Evolutionary conservation across 306 rosid species (phyloP).

Genomic region (Corylus americana): DNA sequence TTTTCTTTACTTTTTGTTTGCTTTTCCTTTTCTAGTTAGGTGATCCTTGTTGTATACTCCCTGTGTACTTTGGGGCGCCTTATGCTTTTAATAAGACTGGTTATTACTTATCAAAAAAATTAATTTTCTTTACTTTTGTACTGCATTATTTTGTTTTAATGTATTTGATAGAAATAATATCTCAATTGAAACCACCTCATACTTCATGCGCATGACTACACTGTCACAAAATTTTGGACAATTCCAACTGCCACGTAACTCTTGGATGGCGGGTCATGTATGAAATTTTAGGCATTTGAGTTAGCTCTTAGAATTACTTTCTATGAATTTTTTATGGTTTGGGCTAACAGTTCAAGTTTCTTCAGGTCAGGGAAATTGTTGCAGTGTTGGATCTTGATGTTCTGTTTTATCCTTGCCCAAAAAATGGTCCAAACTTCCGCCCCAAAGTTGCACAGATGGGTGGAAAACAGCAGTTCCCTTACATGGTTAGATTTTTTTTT

Average conservation of each 20-base stretch:
- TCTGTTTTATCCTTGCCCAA: constrained; percentile 91
- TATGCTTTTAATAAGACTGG: too few species aligned
- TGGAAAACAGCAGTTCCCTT: constrained; percentile 92
- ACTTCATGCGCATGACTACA: not conserved
- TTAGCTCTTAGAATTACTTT: constrained; percentile 8
- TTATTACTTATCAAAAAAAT: too few species aligned
- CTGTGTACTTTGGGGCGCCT: too few species aligned
- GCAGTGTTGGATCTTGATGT: constrained; percentile 93
- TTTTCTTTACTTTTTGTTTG: not conserved
- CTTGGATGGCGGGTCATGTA: not conserved
- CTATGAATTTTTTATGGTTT: constrained; percentile 23
- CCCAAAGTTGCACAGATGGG: constrained; percentile 84
- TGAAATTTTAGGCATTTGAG: not conserved
- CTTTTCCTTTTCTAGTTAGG: too few species aligned
- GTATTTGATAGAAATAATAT: not conserved
- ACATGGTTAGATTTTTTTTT: constrained; percentile 65
- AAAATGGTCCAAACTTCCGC: constrained; percentile 87
- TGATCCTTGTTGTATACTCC: too few species aligned
- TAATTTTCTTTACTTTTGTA: not conserved
- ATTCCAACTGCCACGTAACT: not conserved
- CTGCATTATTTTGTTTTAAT: not conserved
- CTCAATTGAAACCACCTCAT: not conserved
- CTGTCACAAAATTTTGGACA: not conserved
- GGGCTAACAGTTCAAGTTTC: constrained; percentile 30
- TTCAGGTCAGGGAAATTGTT: constrained; percentile 92